These are phyloP conservation scores for Penicillium hordei DNA, from an alignment of 2,329 filamentous ascomycete genomes.

Conservation along the genomic window DNA sequence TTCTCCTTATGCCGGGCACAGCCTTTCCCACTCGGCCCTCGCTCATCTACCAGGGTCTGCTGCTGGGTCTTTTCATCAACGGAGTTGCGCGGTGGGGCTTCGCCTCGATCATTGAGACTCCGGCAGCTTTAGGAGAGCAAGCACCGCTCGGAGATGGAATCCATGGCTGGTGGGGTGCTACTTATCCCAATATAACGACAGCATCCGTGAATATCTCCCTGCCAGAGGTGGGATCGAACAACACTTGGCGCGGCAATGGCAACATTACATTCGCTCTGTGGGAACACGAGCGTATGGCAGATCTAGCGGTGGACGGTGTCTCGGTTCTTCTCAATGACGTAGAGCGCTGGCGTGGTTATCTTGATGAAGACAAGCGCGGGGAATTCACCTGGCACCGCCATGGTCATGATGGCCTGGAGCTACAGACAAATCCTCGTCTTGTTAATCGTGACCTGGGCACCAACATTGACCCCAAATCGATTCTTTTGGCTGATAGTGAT, in stretches of 20 bases:
- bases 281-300: slow-evolving; percentile 41
- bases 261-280: slow-evolving; percentile 50
- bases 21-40: slow-evolving; percentile 82
- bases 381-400: slow-evolving; percentile 54
- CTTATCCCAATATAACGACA: slow-evolving; percentile 56
- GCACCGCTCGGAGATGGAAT: slow-evolving; percentile 43
- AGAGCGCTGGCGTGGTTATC: slow-evolving; percentile 59
- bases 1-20: slow-evolving; percentile 84
- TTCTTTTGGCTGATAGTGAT: slow-evolving; percentile 18
- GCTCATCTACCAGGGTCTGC: slow-evolving; percentile 82
- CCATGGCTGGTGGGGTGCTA: slow-evolving; percentile 45
- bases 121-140: slow-evolving; percentile 61
- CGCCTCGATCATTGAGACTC: slow-evolving; percentile 81
- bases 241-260: slow-evolving; percentile 41
- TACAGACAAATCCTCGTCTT: slow-evolving; percentile 27
- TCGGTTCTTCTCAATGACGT: slow-evolving; percentile 64
- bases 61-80: slow-evolving; percentile 90
- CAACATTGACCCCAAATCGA: slow-evolving; percentile 10
- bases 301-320: slow-evolving; percentile 54
- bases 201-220: slow-evolving; percentile 47
- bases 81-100: slow-evolving; percentile 94
- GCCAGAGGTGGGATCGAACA: slow-evolving; percentile 29
- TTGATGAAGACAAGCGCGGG: slow-evolving; percentile 49
- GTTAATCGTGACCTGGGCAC: slow-evolving; percentile 22
- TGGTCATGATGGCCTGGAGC: slow-evolving; percentile 42